Evolutionary conservation across 768 basidiomycete species (phyloP).

Genomic region (Melanogaster broomeanus): DNA sequence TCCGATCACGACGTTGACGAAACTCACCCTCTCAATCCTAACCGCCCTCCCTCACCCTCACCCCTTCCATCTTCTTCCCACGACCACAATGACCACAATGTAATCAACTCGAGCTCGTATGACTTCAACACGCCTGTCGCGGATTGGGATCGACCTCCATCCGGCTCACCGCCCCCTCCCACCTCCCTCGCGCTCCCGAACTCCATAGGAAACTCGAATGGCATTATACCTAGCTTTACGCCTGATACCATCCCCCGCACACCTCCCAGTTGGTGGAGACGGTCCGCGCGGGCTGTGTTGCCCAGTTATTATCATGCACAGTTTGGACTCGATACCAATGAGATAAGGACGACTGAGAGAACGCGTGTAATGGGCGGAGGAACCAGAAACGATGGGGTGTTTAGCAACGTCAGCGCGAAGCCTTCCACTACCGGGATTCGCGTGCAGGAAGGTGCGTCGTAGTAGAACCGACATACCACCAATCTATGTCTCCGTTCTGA

Average conservation of each 20-base stretch:
- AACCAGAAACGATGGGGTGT: constrained; percentile 85
- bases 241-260: constrained; percentile 25
- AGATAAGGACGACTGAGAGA: constrained; percentile 38
- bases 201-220: constrained; percentile 74
- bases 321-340: constrained; percentile 41
- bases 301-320: constrained; percentile 52
- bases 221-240: constrained; percentile 56
- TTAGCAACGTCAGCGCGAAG: constrained; percentile 93
- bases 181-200: constrained; percentile 69
- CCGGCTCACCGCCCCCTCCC: constrained; percentile 74
- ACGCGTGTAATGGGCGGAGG: constrained; percentile 57
- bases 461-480: constrained; percentile 10
- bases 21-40: constrained; percentile 53
- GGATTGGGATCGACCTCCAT: constrained; percentile 82
- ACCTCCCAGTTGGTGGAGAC: constrained; percentile 51
- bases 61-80: constrained; percentile 18
- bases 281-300: constrained; percentile 55
- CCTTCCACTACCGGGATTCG: constrained; percentile 55
- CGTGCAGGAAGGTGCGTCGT: constrained; percentile 64
- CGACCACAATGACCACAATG: constrained; percentile 12
- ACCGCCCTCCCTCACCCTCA: constrained; percentile 26
- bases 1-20: constrained; percentile 56
- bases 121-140: constrained; percentile 69
- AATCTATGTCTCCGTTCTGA: not conserved
- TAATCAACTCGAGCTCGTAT: constrained; percentile 41